These are phyloP conservation scores for Penicillium polonicum DNA, from an alignment of 2,329 filamentous ascomycete genomes.

Conservation along the genomic window DNA sequence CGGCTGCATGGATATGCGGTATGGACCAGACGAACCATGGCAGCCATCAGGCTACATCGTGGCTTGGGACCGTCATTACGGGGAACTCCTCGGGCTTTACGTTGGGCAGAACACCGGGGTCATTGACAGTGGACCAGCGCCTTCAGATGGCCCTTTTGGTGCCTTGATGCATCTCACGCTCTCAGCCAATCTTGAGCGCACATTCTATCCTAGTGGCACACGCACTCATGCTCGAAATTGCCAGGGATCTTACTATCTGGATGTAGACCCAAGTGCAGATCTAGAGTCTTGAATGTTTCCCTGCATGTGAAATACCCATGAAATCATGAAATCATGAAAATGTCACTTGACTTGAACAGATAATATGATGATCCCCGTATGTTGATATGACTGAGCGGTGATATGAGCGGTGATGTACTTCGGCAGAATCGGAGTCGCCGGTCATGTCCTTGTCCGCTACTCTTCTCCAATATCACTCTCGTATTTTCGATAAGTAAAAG, in stretches of 20 bases:
- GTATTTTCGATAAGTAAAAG: not conserved
- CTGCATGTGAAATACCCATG: slow-evolving; percentile 6
- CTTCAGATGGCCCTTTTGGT: slow-evolving; percentile 18
- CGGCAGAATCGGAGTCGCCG: not conserved
- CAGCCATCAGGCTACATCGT: slow-evolving; percentile 38
- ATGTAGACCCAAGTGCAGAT: slow-evolving; percentile 28
- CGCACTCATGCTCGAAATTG: slow-evolving; percentile 1
- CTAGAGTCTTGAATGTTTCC: slow-evolving; percentile 8
- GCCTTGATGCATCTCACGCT: slow-evolving; percentile 13
- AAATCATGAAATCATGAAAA: not conserved
- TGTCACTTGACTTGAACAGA: not conserved
- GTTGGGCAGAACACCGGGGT: slow-evolving; percentile 27
- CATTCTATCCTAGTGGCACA: not conserved
- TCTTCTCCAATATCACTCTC: not conserved
- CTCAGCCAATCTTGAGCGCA: not conserved
- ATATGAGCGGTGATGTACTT: not conserved
- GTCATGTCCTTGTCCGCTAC: not conserved
- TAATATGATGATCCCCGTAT: not conserved
- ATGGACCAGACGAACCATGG: slow-evolving; percentile 23
- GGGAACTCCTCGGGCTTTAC: slow-evolving; percentile 32
- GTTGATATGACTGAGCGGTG: not conserved
- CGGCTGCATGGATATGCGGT: slow-evolving; percentile 33
- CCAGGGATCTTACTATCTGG: slow-evolving; percentile 24
- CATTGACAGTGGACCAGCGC: slow-evolving; percentile 23
- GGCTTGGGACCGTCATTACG: slow-evolving; percentile 35